Evolutionary conservation across 1,284 basidiomycete species (phyloP).

Genomic region (Microbotryum intermedium): DNA sequence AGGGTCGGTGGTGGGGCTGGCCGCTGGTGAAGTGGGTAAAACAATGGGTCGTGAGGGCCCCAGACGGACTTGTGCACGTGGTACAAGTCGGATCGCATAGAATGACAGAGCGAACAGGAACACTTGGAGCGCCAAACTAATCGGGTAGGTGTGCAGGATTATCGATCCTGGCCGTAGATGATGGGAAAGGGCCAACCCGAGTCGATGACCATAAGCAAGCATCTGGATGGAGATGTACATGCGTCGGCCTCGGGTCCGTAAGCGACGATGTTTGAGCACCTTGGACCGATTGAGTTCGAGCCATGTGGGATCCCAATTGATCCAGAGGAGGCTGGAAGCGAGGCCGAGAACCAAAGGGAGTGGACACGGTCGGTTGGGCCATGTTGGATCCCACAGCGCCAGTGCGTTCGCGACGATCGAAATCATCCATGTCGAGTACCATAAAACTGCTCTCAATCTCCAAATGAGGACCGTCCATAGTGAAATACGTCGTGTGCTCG

Average conservation of each 20-base stretch:
- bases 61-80: no score
- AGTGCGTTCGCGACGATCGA: background rate
- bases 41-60: no score
- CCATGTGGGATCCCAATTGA: constrained; percentile 32
- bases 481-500: background rate
- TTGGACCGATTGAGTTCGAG: background rate
- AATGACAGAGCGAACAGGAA: no score
- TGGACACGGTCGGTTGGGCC: background rate
- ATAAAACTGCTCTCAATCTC: constrained; percentile 16
- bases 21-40: no score
- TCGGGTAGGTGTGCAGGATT: no score
- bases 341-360: background rate
- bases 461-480: constrained; percentile 3
- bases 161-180: no score
- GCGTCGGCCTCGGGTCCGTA: background rate
- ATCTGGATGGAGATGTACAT: background rate
- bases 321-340: constrained; percentile 9
- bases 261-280: background rate
- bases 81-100: no score
- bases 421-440: constrained; percentile 1
- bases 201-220: background rate
- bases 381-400: background rate
- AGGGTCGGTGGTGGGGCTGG: no score
- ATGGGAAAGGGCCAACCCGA: background rate
- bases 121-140: no score